These are phyloP conservation scores for Lanmaoa rubissima DNA, from an alignment of 768 basidiomycete genomes.

Conservation along the genomic window DNA sequence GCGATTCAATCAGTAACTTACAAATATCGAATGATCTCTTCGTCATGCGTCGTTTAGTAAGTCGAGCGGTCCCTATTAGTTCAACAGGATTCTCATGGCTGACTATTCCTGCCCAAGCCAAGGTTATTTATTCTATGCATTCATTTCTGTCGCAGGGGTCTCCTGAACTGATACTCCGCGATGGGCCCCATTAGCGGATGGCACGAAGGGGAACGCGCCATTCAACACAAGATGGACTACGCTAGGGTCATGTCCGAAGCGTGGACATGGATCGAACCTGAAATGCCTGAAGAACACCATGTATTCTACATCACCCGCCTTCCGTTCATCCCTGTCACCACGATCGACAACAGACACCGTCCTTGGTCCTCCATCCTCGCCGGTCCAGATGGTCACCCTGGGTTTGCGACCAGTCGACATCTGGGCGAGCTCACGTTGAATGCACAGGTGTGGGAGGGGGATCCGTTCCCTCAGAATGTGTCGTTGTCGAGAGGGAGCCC, in stretches of 20 bases:
- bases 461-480: slow-evolving; percentile 48
- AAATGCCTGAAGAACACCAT: slow-evolving; percentile 50
- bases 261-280: slow-evolving; percentile 42
- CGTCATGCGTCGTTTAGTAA: too few relatives aligned
- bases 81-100: too few relatives aligned
- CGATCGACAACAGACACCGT: slow-evolving; percentile 46
- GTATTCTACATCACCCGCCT: slow-evolving; percentile 47
- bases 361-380: slow-evolving; percentile 63
- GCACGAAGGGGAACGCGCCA: slow-evolving; percentile 49
- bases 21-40: too few relatives aligned
- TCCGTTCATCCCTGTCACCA: slow-evolving; percentile 56
- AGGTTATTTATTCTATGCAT: neutral
- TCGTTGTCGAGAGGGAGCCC: neutral
- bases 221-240: slow-evolving; percentile 48
- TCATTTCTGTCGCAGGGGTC: neutral
- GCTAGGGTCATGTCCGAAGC: slow-evolving; percentile 35
- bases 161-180: neutral
- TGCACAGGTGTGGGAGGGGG: slow-evolving; percentile 52
- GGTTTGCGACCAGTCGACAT: slow-evolving; percentile 41
- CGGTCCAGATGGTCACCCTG: slow-evolving; percentile 41
- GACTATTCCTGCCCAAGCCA: too few relatives aligned
- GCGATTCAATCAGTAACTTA: too few relatives aligned
- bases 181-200: slow-evolving; percentile 35
- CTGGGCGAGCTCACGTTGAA: slow-evolving; percentile 38
- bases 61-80: too few relatives aligned